Evolutionary conservation across 345 rosid genomes (phyloP).

Genomic region (Hibiscus syriacus): DNA sequence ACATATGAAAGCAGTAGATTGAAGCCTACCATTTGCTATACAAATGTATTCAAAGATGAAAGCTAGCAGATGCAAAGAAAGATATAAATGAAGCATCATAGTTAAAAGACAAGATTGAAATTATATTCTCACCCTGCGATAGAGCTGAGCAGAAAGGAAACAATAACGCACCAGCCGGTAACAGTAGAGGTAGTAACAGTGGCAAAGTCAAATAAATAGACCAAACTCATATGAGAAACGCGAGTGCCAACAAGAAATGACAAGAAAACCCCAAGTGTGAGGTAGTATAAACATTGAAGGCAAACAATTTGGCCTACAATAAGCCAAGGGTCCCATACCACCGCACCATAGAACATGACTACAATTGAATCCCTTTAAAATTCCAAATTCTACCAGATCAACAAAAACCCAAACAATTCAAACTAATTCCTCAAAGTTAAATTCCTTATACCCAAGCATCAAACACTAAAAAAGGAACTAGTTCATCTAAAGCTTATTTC

Average conservation of each 20-base stretch:
- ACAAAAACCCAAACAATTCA: too few species aligned
- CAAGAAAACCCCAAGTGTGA: slow-evolving; percentile 59
- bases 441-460: too few species aligned
- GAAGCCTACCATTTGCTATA: background rate
- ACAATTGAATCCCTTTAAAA: too few species aligned
- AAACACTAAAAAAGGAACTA: too few species aligned
- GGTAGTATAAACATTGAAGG: slow-evolving; percentile 79
- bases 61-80: background rate
- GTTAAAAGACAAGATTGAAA: background rate
- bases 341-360: slow-evolving; percentile 88
- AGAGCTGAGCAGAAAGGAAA: slow-evolving; percentile 53
- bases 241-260: slow-evolving; percentile 66
- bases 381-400: too few species aligned
- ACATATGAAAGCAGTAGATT: background rate
- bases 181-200: slow-evolving; percentile 55
- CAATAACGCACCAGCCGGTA: slow-evolving; percentile 83
- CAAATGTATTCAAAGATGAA: background rate
- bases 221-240: slow-evolving; percentile 71
- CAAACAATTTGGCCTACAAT: slow-evolving; percentile 81
- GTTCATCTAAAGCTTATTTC: too few species aligned
- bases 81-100: background rate
- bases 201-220: slow-evolving; percentile 81
- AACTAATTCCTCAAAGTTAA: too few species aligned
- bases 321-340: slow-evolving; percentile 95
- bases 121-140: slow-evolving; percentile 48